Base-by-base conservation (phyloP, 2,329 filamentous ascomycete genomes). In the Sporothrix pseudoabietina region DNA sequence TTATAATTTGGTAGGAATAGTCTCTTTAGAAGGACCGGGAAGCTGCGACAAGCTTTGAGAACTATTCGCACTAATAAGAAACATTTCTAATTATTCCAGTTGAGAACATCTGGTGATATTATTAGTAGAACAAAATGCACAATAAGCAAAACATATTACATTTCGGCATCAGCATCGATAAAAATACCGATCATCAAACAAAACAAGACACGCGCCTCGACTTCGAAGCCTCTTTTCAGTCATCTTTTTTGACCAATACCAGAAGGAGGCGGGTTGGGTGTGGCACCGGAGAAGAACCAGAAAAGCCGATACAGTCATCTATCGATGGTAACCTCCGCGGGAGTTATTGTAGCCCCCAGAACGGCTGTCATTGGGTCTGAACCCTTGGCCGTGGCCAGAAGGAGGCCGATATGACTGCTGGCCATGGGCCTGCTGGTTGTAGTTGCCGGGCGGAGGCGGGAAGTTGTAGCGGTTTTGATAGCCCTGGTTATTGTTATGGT, bases 341-440 rank as follows among this genome's bases (percentile, higher is more conserved):
- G 35, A 52, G 44, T 10, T 54, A 19, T 41, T 52, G 19, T 69
- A 69, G 30, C 47, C 66, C 16, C 47, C 66, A 2, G 47, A 22
- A 9, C 66, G 59, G 61, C 71, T 68, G 52, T 69, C 61, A 3
- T 52, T 63, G 26, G 63, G 44, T 35, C 77, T 72, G 26, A 77
- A 75, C 10, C 77, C 75, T 6, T 75, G 74, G 12, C 77, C 76
- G 22, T 77, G 73, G 0, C 75, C 74, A 4, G 75, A 74, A 14
- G 76, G 76, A 30, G 75, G 74, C 3, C 75, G 73, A 41, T 77
- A 74, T 19, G 65, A 10, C 41, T 59, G 70, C 10, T 76, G 61
- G 47, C 35, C 55, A 5, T 72, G 59, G 6, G 49, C 14, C 26
- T 70, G 69, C 9, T 70, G 61, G 35, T 41, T 35, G 9, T 71